Evolutionary conservation across 2,329 filamentous ascomycete species (phyloP), one percentile per base, ranked within the genome.

Genomic region (Trichophyton verrucosum): DNA sequence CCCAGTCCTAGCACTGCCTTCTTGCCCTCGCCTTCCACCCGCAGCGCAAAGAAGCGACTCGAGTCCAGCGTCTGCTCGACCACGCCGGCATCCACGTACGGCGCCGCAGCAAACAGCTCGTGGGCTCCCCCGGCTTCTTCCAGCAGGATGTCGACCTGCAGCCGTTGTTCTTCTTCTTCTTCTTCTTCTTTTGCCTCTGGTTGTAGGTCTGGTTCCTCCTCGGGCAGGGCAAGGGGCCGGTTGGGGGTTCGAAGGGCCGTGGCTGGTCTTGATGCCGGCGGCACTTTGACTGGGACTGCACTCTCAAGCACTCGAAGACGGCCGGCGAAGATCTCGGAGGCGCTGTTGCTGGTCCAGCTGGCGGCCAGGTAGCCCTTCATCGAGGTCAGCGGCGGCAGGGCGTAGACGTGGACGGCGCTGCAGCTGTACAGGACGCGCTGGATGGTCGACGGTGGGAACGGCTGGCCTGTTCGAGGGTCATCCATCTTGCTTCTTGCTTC

Each of bases 1-100:
- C 90, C 91, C 65, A 95, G 83, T 8, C 91, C 90, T 62, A 96
- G 75, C 53, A 88, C 82, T 9, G 91, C 90, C 72, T 90, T 91
- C 66, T 86, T 81, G 1, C 88, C 86, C 40, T 85, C 86, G 64
- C 91, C 89, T 62, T 89, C 84, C 1, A 95, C 89, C 13, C 87
- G 81, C 40, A 95, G 72, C 4, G 90, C 90, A 70, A 95, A 95
- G 80, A 95, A 95, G 38, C 90, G 83, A 63, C 83, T 86, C 69
- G 85, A 89, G 72, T 95, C 90, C 22, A 88, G 77, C 20, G 88
- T 88, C 66, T 89, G 82, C 75, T 94, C 88, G 55, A 96, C 88
- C 5, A 81, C 82, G 17, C 78, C 78, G 1, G 79, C 71, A 24
- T 79, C 75, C 0, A 83, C 85, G 74, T 95, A 95, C 0, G 91